phyloP scores from a whole-genome alignment of 345 rosid species.

The Pugionium dolabratum region DNA sequence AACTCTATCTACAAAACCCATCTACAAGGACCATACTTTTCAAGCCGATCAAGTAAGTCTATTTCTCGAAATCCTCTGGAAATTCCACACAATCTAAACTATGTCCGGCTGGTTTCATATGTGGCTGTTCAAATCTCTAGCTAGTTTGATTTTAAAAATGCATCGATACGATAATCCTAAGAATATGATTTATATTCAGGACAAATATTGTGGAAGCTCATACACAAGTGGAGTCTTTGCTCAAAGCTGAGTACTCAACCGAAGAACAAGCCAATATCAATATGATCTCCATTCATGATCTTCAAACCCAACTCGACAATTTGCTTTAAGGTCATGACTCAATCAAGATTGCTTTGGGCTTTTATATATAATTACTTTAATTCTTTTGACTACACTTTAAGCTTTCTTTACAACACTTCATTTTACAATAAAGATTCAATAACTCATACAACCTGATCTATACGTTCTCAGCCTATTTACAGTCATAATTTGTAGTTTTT shows the following conservation, averaged over 20 bases:
- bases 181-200: slow-evolving; percentile 48
- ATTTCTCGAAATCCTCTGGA: background rate
- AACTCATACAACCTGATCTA: slow-evolving; percentile 10
- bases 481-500: background rate
- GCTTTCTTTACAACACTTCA: slow-evolving; percentile 26
- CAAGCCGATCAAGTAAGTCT: slow-evolving; percentile 86
- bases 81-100: background rate
- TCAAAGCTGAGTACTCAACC: slow-evolving; percentile 68
- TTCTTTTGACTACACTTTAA: slow-evolving; percentile 14
- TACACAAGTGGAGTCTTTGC: slow-evolving; percentile 67
- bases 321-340: slow-evolving; percentile 45
- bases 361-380: background rate
- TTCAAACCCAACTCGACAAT: slow-evolving; percentile 77
- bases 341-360: background rate
- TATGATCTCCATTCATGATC: slow-evolving; percentile 62
- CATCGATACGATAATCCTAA: background rate
- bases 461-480: background rate
- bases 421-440: slow-evolving; percentile 8
- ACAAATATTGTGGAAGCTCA: slow-evolving; percentile 96
- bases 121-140: background rate
- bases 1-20: slow-evolving; percentile 84
- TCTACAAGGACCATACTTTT: slow-evolving; percentile 86
- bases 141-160: slow-evolving; percentile 7
- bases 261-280: slow-evolving; percentile 70
- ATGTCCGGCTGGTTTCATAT: slow-evolving; percentile 15